Percentiles rank a stretch among this genome's conserved stretches.
phyloP scores from a whole-genome alignment of 768 basidiomycete genomes.

The Suillus bovinus region DNA sequence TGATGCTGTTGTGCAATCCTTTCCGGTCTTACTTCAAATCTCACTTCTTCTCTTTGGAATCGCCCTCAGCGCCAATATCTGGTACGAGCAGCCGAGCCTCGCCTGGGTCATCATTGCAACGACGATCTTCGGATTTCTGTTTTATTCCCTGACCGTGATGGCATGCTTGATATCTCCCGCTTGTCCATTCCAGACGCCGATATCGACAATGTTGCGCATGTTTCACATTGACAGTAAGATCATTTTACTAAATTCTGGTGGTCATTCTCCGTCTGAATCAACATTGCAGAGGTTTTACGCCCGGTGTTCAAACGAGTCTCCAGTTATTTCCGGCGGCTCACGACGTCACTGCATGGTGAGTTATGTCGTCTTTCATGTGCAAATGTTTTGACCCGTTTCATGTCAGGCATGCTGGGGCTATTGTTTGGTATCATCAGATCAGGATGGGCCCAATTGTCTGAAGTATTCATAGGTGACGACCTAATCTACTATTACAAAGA shows the following conservation, averaged over 20 bases:
- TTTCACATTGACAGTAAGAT: not conserved
- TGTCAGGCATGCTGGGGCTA: not conserved
- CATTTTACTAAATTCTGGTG: not conserved
- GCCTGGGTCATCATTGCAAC: slow-evolving; percentile 2
- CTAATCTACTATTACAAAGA: not conserved
- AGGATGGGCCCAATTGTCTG: not conserved
- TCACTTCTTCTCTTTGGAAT: slow-evolving; percentile 15
- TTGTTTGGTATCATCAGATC: not conserved
- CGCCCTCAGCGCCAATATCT: slow-evolving; percentile 9
- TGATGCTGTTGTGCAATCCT: slow-evolving; percentile 9
- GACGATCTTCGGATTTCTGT: not conserved
- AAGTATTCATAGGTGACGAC: not conserved
- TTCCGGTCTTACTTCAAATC: slow-evolving; percentile 16
- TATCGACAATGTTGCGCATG: not conserved
- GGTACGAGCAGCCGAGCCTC: not conserved
- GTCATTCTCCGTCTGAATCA: not conserved
- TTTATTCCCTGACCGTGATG: slow-evolving; percentile 9
- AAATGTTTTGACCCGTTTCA: not conserved
- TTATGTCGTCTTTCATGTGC: not conserved
- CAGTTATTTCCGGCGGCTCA: not conserved
- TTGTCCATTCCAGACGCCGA: slow-evolving; percentile 9
- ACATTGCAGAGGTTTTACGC: not conserved
- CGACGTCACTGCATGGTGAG: not conserved
- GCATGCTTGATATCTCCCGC: slow-evolving; percentile 3
- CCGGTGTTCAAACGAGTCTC: not conserved